Conservation (phyloP, 805 yeast species). For the Teunomyces aglyptinius region DNA sequence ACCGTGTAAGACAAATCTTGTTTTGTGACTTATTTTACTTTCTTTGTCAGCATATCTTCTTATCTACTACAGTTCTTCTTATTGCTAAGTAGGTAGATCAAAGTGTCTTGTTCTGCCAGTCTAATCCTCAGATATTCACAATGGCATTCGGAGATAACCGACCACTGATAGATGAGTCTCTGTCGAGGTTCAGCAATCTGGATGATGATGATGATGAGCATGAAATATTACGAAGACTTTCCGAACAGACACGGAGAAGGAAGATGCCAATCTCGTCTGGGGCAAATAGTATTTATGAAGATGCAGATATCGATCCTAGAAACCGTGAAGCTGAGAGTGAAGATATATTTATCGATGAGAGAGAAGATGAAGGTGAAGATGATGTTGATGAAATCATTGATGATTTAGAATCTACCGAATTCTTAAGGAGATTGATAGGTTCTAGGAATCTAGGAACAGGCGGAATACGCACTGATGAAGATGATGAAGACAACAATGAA, state of each 20-base stretch:
- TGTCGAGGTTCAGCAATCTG: not conserved
- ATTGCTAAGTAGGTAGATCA: not conserved
- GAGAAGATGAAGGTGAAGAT: constrained; percentile 12
- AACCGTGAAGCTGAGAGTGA: constrained; percentile 17
- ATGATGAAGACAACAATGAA: constrained; percentile 7
- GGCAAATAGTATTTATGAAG: constrained; percentile 15
- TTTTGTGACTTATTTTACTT: not conserved
- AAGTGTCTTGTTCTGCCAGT: not conserved
- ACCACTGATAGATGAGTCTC: not conserved
- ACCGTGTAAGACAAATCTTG: not conserved
- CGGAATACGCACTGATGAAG: constrained; percentile 5
- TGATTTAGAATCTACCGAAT: constrained; percentile 17
- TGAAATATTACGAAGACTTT: constrained; percentile 35
- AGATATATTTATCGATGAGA: constrained; percentile 17
- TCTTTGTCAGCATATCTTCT: not conserved
- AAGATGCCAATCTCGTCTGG: constrained; percentile 13
- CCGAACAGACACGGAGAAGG: constrained; percentile 34
- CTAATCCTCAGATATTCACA: not conserved
- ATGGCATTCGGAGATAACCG: not conserved
- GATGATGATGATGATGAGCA: constrained; percentile 20
- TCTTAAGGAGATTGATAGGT: constrained; percentile 20
- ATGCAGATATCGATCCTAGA: constrained; percentile 6
- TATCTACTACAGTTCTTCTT: not conserved
- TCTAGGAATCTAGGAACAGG: constrained; percentile 10
- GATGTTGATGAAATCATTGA: constrained; percentile 12